Conservation (phyloP, 768 basidiomycete genomes). For the Basidioascus undulatus region DNA sequence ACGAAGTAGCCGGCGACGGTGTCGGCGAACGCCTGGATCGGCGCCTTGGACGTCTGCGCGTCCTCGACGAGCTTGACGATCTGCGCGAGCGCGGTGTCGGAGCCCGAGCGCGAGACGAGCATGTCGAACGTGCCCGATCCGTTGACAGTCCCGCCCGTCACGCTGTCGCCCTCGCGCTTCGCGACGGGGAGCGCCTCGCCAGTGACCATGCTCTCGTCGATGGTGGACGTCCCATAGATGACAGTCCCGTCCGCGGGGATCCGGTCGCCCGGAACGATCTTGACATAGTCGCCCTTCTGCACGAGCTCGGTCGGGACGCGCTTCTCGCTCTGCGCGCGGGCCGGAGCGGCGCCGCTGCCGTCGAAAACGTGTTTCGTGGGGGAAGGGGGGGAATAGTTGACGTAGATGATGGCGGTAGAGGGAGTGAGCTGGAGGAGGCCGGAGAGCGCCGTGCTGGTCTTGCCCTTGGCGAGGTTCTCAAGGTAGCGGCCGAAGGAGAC, state of each 20-base stretch:
- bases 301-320: constrained; percentile 82
- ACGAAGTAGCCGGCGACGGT: constrained; percentile 86
- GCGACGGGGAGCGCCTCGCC: constrained; percentile 76
- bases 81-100: constrained; percentile 85
- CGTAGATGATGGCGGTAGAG: constrained; percentile 86
- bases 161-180: constrained; percentile 57
- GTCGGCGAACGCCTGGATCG: constrained; percentile 93
- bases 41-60: constrained; percentile 91
- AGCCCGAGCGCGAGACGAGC: constrained; percentile 79
- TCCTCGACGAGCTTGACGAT: constrained; percentile 94
- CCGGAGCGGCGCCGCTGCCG: no score
- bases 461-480: constrained; percentile 91
- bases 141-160: constrained; percentile 94
- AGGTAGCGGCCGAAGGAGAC: constrained; percentile 84
- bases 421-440: constrained; percentile 90
- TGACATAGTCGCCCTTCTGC: constrained; percentile 77
- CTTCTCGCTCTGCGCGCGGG: constrained; percentile 53
- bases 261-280: constrained; percentile 89
- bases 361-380: no score
- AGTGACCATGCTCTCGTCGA: constrained; percentile 91
- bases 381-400: constrained; percentile 46
- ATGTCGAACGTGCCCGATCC: constrained; percentile 94
- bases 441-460: constrained; percentile 84
- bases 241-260: constrained; percentile 88
- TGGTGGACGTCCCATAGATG: constrained; percentile 53